These are phyloP conservation scores for Verticillium tricorpus DNA, from an alignment of 2,329 filamentous ascomycete species.

Conservation along the genomic window DNA sequence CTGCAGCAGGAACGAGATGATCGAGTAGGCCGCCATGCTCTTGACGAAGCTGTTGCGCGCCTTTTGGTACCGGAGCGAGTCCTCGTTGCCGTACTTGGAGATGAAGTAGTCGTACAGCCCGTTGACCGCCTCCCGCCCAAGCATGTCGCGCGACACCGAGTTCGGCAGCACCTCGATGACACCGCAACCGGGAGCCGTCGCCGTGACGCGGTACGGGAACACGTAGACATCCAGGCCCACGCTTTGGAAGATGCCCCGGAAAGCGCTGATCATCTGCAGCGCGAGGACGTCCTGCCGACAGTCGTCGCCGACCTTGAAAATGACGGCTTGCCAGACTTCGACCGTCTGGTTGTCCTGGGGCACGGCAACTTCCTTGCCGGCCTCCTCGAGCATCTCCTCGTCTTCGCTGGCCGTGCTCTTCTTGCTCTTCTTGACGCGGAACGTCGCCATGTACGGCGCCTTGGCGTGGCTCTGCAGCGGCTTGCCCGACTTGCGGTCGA, in stretches of 20 bases:
- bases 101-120: constrained; percentile 98
- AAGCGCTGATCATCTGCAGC: constrained; percentile 95
- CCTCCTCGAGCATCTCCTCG: constrained; percentile 46
- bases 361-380: constrained; percentile 29
- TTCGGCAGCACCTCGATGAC: constrained; percentile 98
- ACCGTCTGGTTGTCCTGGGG: constrained; percentile 52
- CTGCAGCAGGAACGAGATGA: constrained; percentile 93
- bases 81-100: constrained; percentile 94
- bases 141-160: constrained; percentile 97
- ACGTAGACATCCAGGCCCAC: constrained; percentile 96
- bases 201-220: constrained; percentile 94
- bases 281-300: constrained; percentile 96
- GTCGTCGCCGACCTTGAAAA: constrained; percentile 99
- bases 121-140: constrained; percentile 95
- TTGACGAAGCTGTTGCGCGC: constrained; percentile 98
- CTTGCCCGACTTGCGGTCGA: constrained; percentile 96
- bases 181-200: constrained; percentile 93
- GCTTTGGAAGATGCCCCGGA: constrained; percentile 92
- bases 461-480: constrained; percentile 97
- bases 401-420: constrained; percentile 30
- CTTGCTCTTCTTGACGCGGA: constrained; percentile 84
- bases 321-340: constrained; percentile 98
- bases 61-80: constrained; percentile 90
- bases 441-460: constrained; percentile 98
- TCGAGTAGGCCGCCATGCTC: constrained; percentile 96